These are phyloP conservation scores for Coleophoma crateriformis DNA, from an alignment of 2,329 filamentous ascomycete genomes.

Conservation along the genomic window DNA sequence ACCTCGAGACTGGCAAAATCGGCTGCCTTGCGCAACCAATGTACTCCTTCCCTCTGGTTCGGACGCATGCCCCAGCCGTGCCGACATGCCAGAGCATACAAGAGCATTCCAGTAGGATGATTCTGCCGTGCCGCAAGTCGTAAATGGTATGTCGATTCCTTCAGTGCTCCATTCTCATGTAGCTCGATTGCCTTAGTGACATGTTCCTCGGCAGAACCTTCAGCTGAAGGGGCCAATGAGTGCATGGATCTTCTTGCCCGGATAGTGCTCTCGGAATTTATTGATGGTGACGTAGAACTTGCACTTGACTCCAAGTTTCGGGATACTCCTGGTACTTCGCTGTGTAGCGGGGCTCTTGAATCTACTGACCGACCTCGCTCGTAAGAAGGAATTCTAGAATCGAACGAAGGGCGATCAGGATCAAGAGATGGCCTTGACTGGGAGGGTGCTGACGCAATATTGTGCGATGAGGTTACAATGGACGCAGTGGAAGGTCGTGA, in stretches of 20 bases:
- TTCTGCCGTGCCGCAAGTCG: conserved; percentile 81
- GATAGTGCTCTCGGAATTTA: conserved; percentile 17
- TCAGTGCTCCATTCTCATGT: conserved; percentile 80
- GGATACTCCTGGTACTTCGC: conserved; percentile 27
- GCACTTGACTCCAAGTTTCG: conserved; percentile 34
- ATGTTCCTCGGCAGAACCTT: conserved; percentile 81
- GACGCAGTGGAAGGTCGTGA: conserved; percentile 55
- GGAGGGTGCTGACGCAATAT: background rate
- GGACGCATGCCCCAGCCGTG: conserved; percentile 98
- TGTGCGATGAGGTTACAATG: conserved; percentile 4
- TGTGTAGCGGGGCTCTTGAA: conserved; percentile 35
- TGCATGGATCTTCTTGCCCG: conserved; percentile 37
- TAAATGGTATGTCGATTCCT: conserved; percentile 94
- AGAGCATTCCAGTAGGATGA: conserved; percentile 88
- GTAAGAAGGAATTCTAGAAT: conserved; percentile 38
- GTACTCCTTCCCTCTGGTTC: conserved; percentile 83
- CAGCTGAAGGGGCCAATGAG: conserved; percentile 50
- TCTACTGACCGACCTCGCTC: conserved; percentile 37
- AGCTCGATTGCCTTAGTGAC: conserved; percentile 84
- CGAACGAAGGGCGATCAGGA: conserved; percentile 42
- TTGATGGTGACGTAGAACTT: background rate
- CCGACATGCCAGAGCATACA: conserved; percentile 90
- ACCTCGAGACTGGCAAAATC: conserved; percentile 79
- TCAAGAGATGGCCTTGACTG: conserved; percentile 41
- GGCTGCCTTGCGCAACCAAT: conserved; percentile 88